Evolutionary conservation across 305 asterid genomes (phyloP).

Genomic region (Fraxinus baroniana): DNA sequence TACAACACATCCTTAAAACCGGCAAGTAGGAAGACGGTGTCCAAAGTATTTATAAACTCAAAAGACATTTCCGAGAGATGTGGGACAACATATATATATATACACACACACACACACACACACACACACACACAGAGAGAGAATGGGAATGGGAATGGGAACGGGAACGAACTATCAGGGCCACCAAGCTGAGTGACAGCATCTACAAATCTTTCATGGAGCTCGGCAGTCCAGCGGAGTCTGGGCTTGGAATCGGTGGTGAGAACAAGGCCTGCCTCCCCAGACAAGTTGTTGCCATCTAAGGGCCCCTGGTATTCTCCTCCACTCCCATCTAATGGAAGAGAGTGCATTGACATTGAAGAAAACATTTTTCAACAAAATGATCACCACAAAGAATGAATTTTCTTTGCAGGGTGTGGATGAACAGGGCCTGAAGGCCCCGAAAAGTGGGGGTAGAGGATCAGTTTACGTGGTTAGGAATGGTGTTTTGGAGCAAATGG

Average conservation of each 20-base stretch:
- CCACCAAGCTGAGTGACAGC: constrained; percentile 92
- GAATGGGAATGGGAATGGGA: neutral
- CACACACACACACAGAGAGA: neutral
- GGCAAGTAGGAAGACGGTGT: neutral
- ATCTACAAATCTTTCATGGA: constrained; percentile 78
- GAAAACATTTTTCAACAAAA: constrained; percentile 45
- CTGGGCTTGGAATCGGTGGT: constrained; percentile 84
- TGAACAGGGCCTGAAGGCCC: constrained; percentile 9
- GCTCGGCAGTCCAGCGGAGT: constrained; percentile 94
- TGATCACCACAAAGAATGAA: neutral
- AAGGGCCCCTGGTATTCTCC: constrained; percentile 44
- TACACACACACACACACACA: too few species aligned
- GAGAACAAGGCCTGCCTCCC: constrained; percentile 73
- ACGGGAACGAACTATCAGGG: constrained; percentile 66
- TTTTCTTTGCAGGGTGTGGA: neutral
- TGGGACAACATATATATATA: neutral
- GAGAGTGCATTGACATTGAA: constrained; percentile 48
- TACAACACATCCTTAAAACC: neutral
- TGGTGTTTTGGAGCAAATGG: neutral
- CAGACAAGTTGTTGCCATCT: constrained; percentile 65
- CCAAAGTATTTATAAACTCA: neutral
- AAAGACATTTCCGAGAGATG: neutral
- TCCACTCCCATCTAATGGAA: constrained; percentile 38
- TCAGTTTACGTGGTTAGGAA: constrained; percentile 32
- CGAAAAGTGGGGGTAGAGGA: neutral